phyloP scores from a whole-genome alignment of 2,329 filamentous ascomycete species.

The Fusarium domesticum region DNA sequence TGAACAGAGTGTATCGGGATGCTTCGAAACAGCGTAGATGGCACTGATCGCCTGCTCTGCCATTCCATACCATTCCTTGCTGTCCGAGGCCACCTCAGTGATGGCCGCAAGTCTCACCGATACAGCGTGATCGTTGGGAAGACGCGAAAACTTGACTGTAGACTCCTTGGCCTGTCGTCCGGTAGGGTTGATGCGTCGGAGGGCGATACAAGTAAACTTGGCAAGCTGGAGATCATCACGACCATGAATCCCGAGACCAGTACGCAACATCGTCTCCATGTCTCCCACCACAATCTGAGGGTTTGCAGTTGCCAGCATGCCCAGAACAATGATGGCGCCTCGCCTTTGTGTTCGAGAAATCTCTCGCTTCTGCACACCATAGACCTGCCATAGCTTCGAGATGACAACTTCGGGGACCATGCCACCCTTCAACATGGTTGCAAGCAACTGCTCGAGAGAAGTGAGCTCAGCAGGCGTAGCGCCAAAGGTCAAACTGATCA shows the following conservation, averaged over 20 bases:
- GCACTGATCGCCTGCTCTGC: slow-evolving; percentile 95
- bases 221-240: slow-evolving; percentile 81
- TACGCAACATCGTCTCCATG: slow-evolving; percentile 89
- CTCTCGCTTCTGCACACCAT: slow-evolving; percentile 87
- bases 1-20: slow-evolving; percentile 89
- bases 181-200: slow-evolving; percentile 83
- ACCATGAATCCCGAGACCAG: slow-evolving; percentile 79
- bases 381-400: slow-evolving; percentile 94
- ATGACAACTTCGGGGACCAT: slow-evolving; percentile 83
- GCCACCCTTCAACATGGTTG: slow-evolving; percentile 95
- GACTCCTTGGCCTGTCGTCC: slow-evolving; percentile 77
- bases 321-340: slow-evolving; percentile 91
- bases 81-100: slow-evolving; percentile 79
- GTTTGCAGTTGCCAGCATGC: slow-evolving; percentile 91
- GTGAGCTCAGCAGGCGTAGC: slow-evolving; percentile 93
- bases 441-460: slow-evolving; percentile 88
- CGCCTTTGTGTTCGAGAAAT: slow-evolving; percentile 89
- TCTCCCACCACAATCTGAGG: slow-evolving; percentile 92
- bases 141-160: slow-evolving; percentile 64
- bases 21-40: slow-evolving; percentile 90
- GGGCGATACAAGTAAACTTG: slow-evolving; percentile 91
- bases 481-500: slow-evolving; percentile 97
- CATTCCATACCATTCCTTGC: slow-evolving; percentile 93
- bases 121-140: slow-evolving; percentile 90
- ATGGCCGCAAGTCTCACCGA: slow-evolving; percentile 77